Evolutionary conservation across 495 filamentous ascomycete species (phyloP).

Genomic region (Parachaetomium inaequale): DNA sequence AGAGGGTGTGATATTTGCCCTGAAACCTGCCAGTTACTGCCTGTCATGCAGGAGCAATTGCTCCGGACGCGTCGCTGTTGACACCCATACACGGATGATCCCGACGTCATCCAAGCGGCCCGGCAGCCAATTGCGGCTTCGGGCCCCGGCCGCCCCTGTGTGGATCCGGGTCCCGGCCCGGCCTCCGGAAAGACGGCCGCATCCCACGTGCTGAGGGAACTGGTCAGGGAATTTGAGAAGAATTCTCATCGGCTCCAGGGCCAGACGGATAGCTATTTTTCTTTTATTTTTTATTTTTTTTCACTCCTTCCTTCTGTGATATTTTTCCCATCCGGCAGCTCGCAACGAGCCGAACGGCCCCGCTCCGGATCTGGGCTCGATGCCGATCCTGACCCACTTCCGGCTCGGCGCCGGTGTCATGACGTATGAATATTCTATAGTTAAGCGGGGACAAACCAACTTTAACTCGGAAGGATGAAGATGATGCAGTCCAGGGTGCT

Average conservation of each 20-base stretch:
- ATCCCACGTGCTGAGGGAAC: not conserved
- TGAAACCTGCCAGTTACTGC: not conserved
- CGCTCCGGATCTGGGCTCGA: not conserved
- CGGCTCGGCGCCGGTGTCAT: not conserved
- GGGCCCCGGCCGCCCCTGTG: not conserved
- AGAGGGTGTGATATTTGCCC: not conserved
- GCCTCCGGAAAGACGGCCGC: not conserved
- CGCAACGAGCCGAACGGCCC: not conserved
- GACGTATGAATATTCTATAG: constrained; percentile 5
- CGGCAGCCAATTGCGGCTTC: not conserved
- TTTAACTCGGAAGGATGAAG: not conserved
- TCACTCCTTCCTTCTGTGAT: not conserved
- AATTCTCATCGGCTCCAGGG: no score
- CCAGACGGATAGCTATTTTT: no score
- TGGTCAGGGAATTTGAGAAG: not conserved
- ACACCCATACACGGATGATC: not conserved
- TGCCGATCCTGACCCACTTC: constrained; percentile 3
- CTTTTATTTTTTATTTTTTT: not conserved
- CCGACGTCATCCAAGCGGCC: not conserved
- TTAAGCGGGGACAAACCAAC: not conserved
- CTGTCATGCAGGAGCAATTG: not conserved
- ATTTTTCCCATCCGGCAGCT: not conserved
- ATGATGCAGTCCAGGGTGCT: no score
- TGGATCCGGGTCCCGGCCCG: not conserved
- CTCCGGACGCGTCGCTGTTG: not conserved